phyloP scores from a whole-genome alignment of 2,329 filamentous ascomycete species.

The Cercospora zeina region DNA sequence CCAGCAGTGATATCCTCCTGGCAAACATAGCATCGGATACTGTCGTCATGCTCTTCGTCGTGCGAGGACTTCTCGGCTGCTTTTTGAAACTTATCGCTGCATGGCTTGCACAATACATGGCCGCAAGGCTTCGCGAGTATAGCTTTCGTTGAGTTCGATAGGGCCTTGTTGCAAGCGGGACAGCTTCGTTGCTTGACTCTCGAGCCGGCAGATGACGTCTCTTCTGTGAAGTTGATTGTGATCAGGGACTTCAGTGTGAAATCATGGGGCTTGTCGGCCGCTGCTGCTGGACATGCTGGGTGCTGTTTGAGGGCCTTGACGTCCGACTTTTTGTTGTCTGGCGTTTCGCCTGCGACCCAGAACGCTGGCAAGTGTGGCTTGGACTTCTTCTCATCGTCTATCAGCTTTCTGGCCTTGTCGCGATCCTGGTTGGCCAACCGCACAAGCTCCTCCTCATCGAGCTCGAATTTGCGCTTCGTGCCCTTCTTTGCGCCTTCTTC shows the following conservation, averaged over 20 bases:
- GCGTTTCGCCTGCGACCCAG: slow-evolving; percentile 86
- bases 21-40: slow-evolving; percentile 77
- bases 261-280: slow-evolving; percentile 64
- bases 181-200: slow-evolving; percentile 60
- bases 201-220: slow-evolving; percentile 52
- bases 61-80: slow-evolving; percentile 60
- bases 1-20: slow-evolving; percentile 67
- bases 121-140: slow-evolving; percentile 85
- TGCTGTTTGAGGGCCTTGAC: slow-evolving; percentile 57
- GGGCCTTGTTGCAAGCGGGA: slow-evolving; percentile 78
- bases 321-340: slow-evolving; percentile 51
- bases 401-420: slow-evolving; percentile 65
- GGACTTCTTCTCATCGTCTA: slow-evolving; percentile 63
- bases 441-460: slow-evolving; percentile 74
- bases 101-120: slow-evolving; percentile 84
- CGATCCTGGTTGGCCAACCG: slow-evolving; percentile 70
- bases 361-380: slow-evolving; percentile 78
- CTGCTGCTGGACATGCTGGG: slow-evolving; percentile 72
- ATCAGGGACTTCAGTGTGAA: slow-evolving; percentile 79
- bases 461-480: slow-evolving; percentile 72
- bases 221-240: slow-evolving; percentile 73
- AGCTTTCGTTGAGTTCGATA: slow-evolving; percentile 80
- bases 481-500: slow-evolving; percentile 41
- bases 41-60: slow-evolving; percentile 55
- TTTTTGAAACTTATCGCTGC: slow-evolving; percentile 79